Conservation (phyloP, 129 eudicot species). For the Escallonia herrerae region DNA sequence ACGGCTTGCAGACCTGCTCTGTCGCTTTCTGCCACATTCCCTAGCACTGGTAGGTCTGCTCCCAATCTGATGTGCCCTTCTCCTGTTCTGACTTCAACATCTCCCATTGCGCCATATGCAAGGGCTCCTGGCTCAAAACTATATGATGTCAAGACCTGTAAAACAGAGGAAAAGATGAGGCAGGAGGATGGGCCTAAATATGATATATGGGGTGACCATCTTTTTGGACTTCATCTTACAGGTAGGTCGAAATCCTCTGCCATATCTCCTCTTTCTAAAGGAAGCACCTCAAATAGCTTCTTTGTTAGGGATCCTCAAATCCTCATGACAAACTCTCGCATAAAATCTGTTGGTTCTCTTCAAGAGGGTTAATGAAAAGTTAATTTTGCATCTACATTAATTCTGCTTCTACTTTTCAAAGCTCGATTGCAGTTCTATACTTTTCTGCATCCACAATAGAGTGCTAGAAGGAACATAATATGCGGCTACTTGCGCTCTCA, state of each 20-base stretch:
- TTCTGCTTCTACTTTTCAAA: neutral
- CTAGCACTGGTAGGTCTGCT: conserved; percentile 21
- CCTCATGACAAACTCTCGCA: conserved; percentile 32
- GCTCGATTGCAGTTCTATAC: neutral
- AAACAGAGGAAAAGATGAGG: conserved; percentile 18
- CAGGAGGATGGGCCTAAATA: conserved; percentile 37
- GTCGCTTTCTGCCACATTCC: conserved; percentile 39
- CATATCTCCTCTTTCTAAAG: conserved; percentile 20
- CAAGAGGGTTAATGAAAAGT: conserved; percentile 48
- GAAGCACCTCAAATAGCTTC: conserved; percentile 53
- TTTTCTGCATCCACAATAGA: neutral
- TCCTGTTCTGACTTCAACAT: conserved; percentile 23
- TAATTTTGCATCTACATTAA: neutral
- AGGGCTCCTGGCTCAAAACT: conserved; percentile 68
- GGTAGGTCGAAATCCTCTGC: conserved; percentile 18
- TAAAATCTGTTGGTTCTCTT: conserved; percentile 38
- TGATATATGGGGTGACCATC: conserved; percentile 86
- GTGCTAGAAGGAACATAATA: neutral
- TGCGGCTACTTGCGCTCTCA: too few species aligned
- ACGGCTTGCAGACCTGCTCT: conserved; percentile 21
- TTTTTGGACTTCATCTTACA: conserved; percentile 31
- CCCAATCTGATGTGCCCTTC: conserved; percentile 17
- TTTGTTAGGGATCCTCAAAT: conserved; percentile 65
- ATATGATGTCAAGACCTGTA: conserved; percentile 16
- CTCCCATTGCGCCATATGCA: conserved; percentile 37